Evolutionary conservation across 495 filamentous ascomycete genomes (phyloP).

Genomic region (Talaromyces trachyspermus): DNA sequence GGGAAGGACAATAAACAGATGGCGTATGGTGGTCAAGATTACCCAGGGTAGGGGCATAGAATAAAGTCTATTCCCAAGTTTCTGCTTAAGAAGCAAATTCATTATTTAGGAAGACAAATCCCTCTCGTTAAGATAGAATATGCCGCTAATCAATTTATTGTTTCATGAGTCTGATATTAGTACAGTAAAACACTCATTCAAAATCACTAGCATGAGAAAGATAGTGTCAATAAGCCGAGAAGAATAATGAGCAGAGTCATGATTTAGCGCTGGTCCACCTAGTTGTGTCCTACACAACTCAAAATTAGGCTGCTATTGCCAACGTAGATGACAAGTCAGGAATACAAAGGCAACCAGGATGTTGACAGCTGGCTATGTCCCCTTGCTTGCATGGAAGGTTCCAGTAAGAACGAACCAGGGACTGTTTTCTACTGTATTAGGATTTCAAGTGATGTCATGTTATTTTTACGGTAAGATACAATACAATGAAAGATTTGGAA

Average conservation of each 20-base stretch:
- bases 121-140: slow-evolving; percentile 7
- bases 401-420: no score
- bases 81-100: slow-evolving; percentile 4
- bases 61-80: slow-evolving; percentile 4
- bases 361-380: no score
- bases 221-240: slow-evolving; percentile 5
- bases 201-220: slow-evolving; percentile 3
- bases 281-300: slow-evolving; percentile 3
- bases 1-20: slow-evolving; percentile 8
- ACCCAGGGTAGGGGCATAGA: slow-evolving; percentile 3
- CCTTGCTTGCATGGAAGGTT: no score
- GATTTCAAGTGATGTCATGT: no score
- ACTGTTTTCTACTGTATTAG: no score
- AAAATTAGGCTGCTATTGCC: slow-evolving; percentile 3
- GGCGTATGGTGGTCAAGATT: not conserved
- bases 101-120: slow-evolving; percentile 1
- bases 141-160: slow-evolving; percentile 3
- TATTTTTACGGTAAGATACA: no score
- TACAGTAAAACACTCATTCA: slow-evolving; percentile 1
- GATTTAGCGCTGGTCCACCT: not conserved
- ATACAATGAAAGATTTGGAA: no score
- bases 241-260: slow-evolving; percentile 9
- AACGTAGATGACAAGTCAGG: slow-evolving; percentile 3
- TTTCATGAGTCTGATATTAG: slow-evolving; percentile 6
- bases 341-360: slow-evolving; percentile 1